phyloP scores from a whole-genome alignment of 495 filamentous ascomycete genomes.

The Penicillium canescens region DNA sequence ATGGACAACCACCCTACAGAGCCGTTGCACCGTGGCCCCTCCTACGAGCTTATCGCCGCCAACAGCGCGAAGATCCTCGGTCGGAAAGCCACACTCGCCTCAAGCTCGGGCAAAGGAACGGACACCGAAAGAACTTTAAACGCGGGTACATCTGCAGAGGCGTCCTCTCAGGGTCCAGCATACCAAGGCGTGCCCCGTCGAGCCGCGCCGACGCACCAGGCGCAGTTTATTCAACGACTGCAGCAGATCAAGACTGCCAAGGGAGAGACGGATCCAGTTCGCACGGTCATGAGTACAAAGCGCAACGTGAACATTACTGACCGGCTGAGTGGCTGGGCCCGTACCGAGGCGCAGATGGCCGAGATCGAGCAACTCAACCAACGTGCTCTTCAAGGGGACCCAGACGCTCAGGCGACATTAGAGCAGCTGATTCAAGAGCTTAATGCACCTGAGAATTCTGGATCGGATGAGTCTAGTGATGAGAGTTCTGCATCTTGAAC shows the following conservation, averaged over 20 bases:
- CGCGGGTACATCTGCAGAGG: background rate
- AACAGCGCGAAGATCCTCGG: conserved; percentile 53
- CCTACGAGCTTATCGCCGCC: conserved; percentile 63
- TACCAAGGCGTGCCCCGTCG: conserved; percentile 15
- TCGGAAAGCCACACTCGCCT: conserved; percentile 42
- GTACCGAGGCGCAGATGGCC: conserved; percentile 41
- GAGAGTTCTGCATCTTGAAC: background rate
- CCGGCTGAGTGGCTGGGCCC: conserved; percentile 37
- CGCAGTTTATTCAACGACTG: conserved; percentile 45
- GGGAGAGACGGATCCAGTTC: conserved; percentile 48
- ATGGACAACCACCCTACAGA: conserved; percentile 33
- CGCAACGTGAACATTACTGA: conserved; percentile 33
- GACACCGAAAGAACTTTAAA: background rate
- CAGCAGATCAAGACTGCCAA: conserved; percentile 40
- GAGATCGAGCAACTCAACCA: conserved; percentile 36
- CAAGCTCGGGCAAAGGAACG: conserved; percentile 22
- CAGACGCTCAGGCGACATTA: conserved; percentile 32
- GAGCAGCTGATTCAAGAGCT: conserved; percentile 22
- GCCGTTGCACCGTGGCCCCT: conserved; percentile 39
- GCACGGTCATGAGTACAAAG: conserved; percentile 31
- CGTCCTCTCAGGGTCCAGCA: conserved; percentile 1
- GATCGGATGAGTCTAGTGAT: background rate
- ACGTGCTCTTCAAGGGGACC: conserved; percentile 34
- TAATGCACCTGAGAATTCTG: background rate
- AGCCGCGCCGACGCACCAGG: conserved; percentile 34